Evolutionary conservation across 805 yeast species (phyloP).

Genomic region (Candida dendrica): DNA sequence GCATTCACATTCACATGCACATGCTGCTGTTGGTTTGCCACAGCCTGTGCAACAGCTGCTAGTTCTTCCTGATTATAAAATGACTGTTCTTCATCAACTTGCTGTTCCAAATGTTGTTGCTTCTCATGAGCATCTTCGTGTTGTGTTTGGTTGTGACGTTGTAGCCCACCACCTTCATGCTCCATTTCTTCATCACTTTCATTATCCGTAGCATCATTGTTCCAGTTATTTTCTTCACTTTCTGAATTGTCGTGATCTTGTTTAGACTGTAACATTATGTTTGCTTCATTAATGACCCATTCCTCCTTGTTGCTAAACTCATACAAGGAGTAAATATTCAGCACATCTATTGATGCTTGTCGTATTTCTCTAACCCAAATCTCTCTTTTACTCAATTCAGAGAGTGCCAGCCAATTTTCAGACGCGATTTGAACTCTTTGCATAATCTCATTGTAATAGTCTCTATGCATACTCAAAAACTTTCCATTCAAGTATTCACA

Average conservation of each 20-base stretch:
- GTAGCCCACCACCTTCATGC: neutral
- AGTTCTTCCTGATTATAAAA: constrained; percentile 15
- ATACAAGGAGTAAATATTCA: constrained; percentile 32
- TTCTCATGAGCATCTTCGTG: neutral
- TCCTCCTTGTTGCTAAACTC: constrained; percentile 36
- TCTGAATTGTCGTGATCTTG: neutral
- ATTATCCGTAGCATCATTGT: neutral
- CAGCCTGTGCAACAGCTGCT: constrained; percentile 22
- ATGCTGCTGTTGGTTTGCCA: constrained; percentile 7
- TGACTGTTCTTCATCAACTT: constrained; percentile 1
- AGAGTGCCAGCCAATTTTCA: constrained; percentile 35
- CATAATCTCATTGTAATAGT: constrained; percentile 22
- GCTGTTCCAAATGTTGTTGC: neutral
- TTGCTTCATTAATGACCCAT: constrained; percentile 28
- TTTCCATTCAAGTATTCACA: constrained; percentile 18
- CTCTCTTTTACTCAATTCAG: constrained; percentile 28
- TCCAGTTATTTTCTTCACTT: constrained; percentile 2
- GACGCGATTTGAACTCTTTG: constrained; percentile 37
- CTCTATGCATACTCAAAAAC: constrained; percentile 10
- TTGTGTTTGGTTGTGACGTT: neutral
- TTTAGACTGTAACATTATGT: constrained; percentile 2
- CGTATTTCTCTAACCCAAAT: constrained; percentile 39
- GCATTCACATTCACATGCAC: neutral
- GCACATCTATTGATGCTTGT: constrained; percentile 35
- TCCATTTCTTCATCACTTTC: neutral